Conservation (phyloP, 345 rosid species). For the Kernera saxatilis region DNA sequence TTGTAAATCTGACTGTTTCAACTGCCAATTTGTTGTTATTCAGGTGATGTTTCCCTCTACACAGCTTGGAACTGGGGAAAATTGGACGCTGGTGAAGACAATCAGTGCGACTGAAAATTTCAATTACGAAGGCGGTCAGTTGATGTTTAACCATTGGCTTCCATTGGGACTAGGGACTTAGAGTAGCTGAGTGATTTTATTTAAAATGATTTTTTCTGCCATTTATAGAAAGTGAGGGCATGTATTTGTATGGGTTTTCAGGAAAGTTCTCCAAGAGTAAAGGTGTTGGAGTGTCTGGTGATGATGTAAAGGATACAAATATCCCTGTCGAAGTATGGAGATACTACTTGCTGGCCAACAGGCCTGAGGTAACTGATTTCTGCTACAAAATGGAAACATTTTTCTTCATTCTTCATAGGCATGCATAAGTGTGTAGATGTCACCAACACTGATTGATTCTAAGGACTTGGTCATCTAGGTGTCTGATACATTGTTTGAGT, state of each 20-base stretch:
- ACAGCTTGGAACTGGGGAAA: conserved; percentile 80
- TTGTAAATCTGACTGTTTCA: not conserved
- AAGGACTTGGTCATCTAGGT: conserved; percentile 26
- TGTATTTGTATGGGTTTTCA: conserved; percentile 31
- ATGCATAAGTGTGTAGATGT: not conserved
- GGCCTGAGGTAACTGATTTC: conserved; percentile 74
- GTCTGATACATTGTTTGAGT: conserved; percentile 54
- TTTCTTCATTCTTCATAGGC: conserved; percentile 2
- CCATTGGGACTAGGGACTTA: not conserved
- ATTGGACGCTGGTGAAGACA: conserved; percentile 89
- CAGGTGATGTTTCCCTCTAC: conserved; percentile 95
- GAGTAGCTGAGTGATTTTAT: not conserved
- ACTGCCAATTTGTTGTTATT: conserved; percentile 20
- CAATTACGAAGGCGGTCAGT: conserved; percentile 80
- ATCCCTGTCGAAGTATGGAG: conserved; percentile 94
- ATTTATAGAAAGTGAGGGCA: not conserved
- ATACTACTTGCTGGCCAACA: conserved; percentile 81
- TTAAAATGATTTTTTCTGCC: not conserved
- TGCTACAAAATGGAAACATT: not conserved
- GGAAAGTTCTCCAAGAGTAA: conserved; percentile 95
- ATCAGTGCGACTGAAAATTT: conserved; percentile 86
- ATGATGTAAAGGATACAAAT: conserved; percentile 81
- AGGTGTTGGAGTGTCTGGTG: conserved; percentile 90
- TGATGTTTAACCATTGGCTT: conserved; percentile 9
- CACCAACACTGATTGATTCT: not conserved